Conservation (phyloP, 352 stramenopile species). For the Phytophthora vignae region DNA sequence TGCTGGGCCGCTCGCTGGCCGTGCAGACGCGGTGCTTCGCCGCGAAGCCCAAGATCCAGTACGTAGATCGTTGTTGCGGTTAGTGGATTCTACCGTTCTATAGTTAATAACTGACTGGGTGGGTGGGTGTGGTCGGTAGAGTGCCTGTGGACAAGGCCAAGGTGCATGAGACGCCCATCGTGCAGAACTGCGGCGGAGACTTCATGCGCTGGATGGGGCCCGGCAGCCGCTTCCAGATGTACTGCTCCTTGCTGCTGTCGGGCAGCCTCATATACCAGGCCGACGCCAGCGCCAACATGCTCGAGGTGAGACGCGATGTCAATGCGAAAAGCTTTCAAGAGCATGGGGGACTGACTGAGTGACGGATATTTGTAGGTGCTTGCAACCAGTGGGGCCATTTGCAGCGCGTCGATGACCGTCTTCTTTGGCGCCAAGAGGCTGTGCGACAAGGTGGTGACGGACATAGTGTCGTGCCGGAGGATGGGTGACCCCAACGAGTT, state of each 20-base stretch:
- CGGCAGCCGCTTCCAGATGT: conserved; percentile 77
- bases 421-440: conserved; percentile 79
- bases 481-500: conserved; percentile 71
- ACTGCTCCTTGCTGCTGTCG: conserved; percentile 69
- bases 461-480: conserved; percentile 70
- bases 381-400: conserved; percentile 63
- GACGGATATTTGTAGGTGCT: conserved; percentile 38
- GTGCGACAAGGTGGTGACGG: conserved; percentile 77
- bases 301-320: too few relatives aligned
- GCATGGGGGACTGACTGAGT: too few relatives aligned
- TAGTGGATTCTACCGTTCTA: too few relatives aligned
- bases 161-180: conserved; percentile 62
- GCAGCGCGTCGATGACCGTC: conserved; percentile 67
- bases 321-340: too few relatives aligned
- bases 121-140: conserved; percentile 3
- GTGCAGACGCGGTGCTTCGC: conserved; percentile 22
- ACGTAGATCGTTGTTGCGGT: neutral
- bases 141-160: conserved; percentile 45
- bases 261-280: conserved; percentile 73
- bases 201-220: conserved; percentile 70
- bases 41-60: conserved; percentile 38
- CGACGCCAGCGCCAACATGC: conserved; percentile 57
- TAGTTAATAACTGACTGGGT: too few relatives aligned
- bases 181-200: conserved; percentile 53
- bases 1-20: neutral